Base-by-base conservation (phyloP, 2,329 filamentous ascomycete genomes). In the Dactylellina haptotyla region DNA sequence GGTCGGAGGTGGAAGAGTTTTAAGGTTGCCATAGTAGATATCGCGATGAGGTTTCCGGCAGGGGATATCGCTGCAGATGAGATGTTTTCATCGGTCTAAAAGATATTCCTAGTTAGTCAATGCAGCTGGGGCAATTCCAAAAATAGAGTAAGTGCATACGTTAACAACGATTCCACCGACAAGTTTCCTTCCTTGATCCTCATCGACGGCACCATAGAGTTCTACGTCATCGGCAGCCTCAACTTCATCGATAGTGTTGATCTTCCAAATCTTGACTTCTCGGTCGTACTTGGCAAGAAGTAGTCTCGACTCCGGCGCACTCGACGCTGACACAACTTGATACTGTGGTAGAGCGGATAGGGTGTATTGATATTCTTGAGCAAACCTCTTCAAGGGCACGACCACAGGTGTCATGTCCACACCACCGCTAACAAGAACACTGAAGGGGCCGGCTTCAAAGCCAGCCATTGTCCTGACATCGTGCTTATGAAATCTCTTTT, bases 401-500 rank as follows among this genome's bases (percentile, higher is more conserved):
- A 97, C 86, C 45, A 96, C 87, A 0, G 93, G 92, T 54, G 88
- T 88, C 2, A 93, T 90, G 81, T 98, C 95, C 85, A 81, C 84
- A 91, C 93, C 95, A 86, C 95, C 95, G 75, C 94, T 96, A 14
- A 96, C 91, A 9, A 97, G 85, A 63, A 98, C 88, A 78, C 92
- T 98, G 79, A 97, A 87, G 54, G 88, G 88, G 56, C 87, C 88
- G 58, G 89, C 89, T 81, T 99, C 95, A 76, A 94, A 98, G 0
- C 91, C 89, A 32, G 93, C 91, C 87, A 98, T 91, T 0, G 92
- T 87, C 83, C 98, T 98, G 78, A 98, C 93, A 82, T 99, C 95
- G 80, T 98, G 93, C 48, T 90, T 88, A 79, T 99, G 95, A 79
- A 94, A 93, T 79, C 92, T 86, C 76, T 91, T 87, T 79, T 96